A percentile compares a stretch with the other conserved stretches of the same genome.
phyloP scores from a whole-genome alignment of 129 eudicot species.

The Mikania micrantha region DNA sequence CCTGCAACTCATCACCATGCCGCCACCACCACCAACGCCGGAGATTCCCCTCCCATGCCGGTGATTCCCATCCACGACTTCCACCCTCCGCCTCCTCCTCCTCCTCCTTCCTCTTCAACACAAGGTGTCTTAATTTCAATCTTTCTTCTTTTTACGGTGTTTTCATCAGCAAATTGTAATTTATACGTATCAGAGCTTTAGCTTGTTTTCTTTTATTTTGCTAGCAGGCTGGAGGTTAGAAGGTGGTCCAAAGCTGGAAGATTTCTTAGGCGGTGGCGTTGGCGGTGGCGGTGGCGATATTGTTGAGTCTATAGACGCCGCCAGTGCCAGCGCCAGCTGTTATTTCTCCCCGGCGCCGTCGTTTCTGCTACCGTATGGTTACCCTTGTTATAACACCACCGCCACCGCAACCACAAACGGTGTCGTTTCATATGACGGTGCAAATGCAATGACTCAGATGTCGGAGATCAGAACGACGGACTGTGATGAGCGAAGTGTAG shows the following conservation, averaged over 20 bases:
- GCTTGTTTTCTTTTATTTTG: too few species aligned
- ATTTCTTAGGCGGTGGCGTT: slow-evolving; percentile 63
- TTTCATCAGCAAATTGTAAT: not conserved
- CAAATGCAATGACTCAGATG: slow-evolving; percentile 22
- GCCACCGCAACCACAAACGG: slow-evolving; percentile 6
- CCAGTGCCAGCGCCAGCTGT: too few species aligned
- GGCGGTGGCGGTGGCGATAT: not conserved
- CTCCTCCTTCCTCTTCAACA: slow-evolving; percentile 30
- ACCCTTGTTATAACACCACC: slow-evolving; percentile 7
- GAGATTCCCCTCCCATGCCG: slow-evolving; percentile 17
- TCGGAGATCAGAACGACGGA: slow-evolving; percentile 36
- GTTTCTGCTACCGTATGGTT: not conserved
- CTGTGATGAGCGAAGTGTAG: not conserved
- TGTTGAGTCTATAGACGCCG: not conserved
- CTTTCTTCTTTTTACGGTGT: too few species aligned
- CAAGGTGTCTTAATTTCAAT: slow-evolving; percentile 6
- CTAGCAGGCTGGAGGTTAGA: slow-evolving; percentile 50
- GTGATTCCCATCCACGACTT: slow-evolving; percentile 29
- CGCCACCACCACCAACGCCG: not conserved
- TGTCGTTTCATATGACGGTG: slow-evolving; percentile 30
- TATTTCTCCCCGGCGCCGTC: slow-evolving; percentile 10
- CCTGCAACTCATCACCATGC: slow-evolving; percentile 6
- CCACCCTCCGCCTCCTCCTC: too few species aligned
- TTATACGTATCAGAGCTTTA: too few species aligned
- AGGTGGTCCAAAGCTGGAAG: slow-evolving; percentile 62